Evolutionary conservation across 2,329 filamentous ascomycete genomes (phyloP).

Genomic region (Didymellaceae sp.): DNA sequence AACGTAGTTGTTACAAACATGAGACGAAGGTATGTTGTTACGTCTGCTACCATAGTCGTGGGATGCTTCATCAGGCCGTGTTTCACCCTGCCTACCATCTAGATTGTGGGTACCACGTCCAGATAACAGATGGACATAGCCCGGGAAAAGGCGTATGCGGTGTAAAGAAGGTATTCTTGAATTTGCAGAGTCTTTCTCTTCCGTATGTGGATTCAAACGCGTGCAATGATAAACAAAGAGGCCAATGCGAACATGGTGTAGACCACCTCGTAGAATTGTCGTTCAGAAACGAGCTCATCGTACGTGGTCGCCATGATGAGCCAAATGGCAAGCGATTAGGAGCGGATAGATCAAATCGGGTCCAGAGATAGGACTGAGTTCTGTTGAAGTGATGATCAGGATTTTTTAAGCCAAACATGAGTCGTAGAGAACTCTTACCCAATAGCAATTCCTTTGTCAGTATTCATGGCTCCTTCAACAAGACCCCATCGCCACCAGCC

Average conservation of each 20-base stretch:
- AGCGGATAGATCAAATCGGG: too few species aligned
- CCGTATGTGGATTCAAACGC: conserved; percentile 19
- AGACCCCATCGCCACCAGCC: too few species aligned
- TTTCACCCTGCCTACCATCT: conserved; percentile 9
- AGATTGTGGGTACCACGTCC: conserved; percentile 44
- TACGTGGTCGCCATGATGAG: background rate
- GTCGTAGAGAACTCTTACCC: too few species aligned
- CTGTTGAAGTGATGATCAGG: too few species aligned
- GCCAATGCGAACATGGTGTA: conserved; percentile 27
- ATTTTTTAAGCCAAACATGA: too few species aligned
- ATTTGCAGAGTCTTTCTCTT: conserved; percentile 13
- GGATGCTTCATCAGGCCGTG: conserved; percentile 33
- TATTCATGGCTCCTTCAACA: too few species aligned
- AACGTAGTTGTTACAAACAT: conserved; percentile 50
- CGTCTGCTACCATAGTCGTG: conserved; percentile 40
- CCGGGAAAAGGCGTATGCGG: conserved; percentile 32
- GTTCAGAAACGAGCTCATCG: conserved; percentile 7
- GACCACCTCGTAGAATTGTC: background rate
- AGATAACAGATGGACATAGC: conserved; percentile 42
- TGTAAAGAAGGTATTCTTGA: conserved; percentile 31
- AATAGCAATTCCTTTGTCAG: too few species aligned
- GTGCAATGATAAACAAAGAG: conserved; percentile 25
- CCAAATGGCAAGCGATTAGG: too few species aligned
- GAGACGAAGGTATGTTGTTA: conserved; percentile 41
- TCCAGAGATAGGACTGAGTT: too few species aligned